Conservation (phyloP, 106 monocot genomes). For the Hemerocallis citrina region DNA sequence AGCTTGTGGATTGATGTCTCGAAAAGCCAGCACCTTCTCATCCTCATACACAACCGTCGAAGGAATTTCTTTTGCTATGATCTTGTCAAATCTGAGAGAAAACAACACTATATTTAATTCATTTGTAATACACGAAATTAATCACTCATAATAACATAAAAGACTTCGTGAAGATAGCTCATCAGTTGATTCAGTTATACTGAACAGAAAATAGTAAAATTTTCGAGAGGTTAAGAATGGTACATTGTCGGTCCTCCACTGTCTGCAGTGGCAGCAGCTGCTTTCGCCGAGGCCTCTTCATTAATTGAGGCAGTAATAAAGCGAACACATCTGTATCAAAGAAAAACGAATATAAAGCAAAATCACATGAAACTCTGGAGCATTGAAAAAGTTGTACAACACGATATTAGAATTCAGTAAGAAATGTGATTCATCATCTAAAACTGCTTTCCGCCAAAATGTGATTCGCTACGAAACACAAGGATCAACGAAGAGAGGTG, state of each 20-base stretch:
- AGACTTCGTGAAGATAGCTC: too few species aligned
- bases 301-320: slow-evolving; percentile 41
- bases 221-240: background rate
- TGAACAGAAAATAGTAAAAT: too few species aligned
- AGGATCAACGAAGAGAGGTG: too few species aligned
- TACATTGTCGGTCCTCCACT: slow-evolving; percentile 72
- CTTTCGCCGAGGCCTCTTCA: slow-evolving; percentile 72
- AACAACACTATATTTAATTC: background rate
- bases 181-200: too few species aligned
- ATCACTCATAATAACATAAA: too few species aligned
- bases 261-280: slow-evolving; percentile 43
- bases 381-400: too few species aligned
- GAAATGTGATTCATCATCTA: too few species aligned
- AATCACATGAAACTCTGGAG: too few species aligned
- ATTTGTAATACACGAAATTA: too few species aligned
- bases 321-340: slow-evolving; percentile 27
- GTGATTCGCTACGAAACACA: too few species aligned
- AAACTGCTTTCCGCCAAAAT: too few species aligned
- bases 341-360: background rate
- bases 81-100: slow-evolving; percentile 82
- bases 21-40: slow-evolving; percentile 85
- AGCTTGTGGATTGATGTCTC: slow-evolving; percentile 85
- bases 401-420: too few species aligned
- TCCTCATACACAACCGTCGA: slow-evolving; percentile 82
- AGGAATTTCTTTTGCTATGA: slow-evolving; percentile 88